Percentiles rank a stretch among this genome's conserved stretches.
Evolutionary conservation across 345 rosid genomes (phyloP).

Genomic region (Mercurialis annua): DNA sequence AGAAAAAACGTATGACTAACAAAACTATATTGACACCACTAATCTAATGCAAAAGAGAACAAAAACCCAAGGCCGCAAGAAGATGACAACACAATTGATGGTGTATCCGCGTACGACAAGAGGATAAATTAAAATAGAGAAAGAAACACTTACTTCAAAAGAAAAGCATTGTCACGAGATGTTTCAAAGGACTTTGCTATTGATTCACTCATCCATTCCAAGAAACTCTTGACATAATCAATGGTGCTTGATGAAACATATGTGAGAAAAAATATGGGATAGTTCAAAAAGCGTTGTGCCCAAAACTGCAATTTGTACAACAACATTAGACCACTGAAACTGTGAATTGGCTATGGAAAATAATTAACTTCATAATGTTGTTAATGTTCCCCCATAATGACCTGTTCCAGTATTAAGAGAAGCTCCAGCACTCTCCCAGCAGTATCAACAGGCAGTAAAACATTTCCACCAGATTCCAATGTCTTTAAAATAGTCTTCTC

Average conservation of each 20-base stretch:
- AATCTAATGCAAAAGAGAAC: slow-evolving; percentile 6
- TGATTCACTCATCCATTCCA: slow-evolving; percentile 99
- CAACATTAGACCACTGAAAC: slow-evolving; percentile 25
- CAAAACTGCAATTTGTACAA: slow-evolving; percentile 56
- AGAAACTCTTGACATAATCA: slow-evolving; percentile 96
- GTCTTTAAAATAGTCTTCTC: slow-evolving; percentile 63
- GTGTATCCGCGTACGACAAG: background rate
- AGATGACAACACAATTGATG: background rate
- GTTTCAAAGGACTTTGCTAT: slow-evolving; percentile 96
- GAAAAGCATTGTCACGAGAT: slow-evolving; percentile 96
- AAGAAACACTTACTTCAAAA: slow-evolving; percentile 54
- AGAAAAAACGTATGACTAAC: background rate
- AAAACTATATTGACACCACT: background rate
- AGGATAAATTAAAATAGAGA: background rate
- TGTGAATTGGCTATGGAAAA: slow-evolving; percentile 17
- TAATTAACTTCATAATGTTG: background rate
- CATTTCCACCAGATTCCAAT: slow-evolving; percentile 81
- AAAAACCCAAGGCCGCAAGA: slow-evolving; percentile 5
- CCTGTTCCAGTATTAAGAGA: slow-evolving; percentile 87
- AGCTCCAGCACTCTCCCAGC: slow-evolving; percentile 94
- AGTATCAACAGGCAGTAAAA: slow-evolving; percentile 85
- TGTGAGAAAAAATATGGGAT: slow-evolving; percentile 85
- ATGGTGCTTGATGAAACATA: slow-evolving; percentile 89
- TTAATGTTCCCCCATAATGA: slow-evolving; percentile 30
- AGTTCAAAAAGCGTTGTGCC: slow-evolving; percentile 60